phyloP scores from a whole-genome alignment of 768 basidiomycete genomes.

The Kwoniella shandongensis region DNA sequence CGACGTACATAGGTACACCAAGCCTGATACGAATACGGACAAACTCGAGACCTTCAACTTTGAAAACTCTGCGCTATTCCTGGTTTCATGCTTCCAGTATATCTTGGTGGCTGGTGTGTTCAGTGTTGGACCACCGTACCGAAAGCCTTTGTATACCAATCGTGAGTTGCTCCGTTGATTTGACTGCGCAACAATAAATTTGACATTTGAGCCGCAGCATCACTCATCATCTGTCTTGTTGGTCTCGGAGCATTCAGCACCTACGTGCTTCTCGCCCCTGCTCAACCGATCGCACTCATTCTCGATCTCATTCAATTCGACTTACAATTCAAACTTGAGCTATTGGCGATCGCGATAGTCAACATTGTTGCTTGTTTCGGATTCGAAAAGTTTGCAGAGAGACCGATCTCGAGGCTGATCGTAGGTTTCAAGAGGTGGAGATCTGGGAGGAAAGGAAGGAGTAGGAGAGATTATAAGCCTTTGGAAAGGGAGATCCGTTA shows the following conservation, averaged over 20 bases:
- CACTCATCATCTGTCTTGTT: conserved; percentile 76
- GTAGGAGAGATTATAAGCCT: conserved; percentile 38
- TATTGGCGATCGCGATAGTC: conserved; percentile 66
- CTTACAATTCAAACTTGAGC: conserved; percentile 63
- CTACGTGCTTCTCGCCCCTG: conserved; percentile 72
- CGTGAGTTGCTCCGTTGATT: conserved; percentile 58
- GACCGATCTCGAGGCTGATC: conserved; percentile 47
- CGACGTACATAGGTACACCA: conserved; percentile 68
- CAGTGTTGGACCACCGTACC: conserved; percentile 95
- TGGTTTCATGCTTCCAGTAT: conserved; percentile 97
- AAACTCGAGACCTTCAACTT: conserved; percentile 81
- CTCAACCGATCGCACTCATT: conserved; percentile 61
- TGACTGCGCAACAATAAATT: too few relatives aligned
- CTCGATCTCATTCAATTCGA: conserved; percentile 79
- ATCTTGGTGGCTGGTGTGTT: conserved; percentile 95
- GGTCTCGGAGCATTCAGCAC: conserved; percentile 71
- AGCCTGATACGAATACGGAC: conserved; percentile 65
- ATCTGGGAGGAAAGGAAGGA: conserved; percentile 33
- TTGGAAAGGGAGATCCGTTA: conserved; percentile 20
- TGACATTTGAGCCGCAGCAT: too few relatives aligned
- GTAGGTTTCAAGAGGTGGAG: conserved; percentile 45
- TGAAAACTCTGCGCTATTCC: conserved; percentile 88
- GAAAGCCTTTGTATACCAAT: conserved; percentile 93
- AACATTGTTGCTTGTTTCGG: conserved; percentile 71
- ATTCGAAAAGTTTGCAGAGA: conserved; percentile 63